Base-by-base conservation (phyloP, 257 asterid genomes). In the Mentha longifolia region DNA sequence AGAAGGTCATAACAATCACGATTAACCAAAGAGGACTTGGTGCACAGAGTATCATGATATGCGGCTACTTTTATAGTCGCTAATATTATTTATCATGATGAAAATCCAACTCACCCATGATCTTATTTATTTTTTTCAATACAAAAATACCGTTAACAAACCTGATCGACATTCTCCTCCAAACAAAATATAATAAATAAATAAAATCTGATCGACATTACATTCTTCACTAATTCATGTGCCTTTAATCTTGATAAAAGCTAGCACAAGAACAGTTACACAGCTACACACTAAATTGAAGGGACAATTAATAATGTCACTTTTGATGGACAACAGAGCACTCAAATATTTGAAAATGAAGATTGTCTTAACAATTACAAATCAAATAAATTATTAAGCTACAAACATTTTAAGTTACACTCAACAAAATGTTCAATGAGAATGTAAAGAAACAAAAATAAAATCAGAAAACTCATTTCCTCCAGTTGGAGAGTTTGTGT, bases 21-120 rank as follows among this genome's bases (percentile, higher is more conserved):
- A 62, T 47, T 69, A 16, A 9, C 67, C 55, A 68, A 73, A 49
- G 39, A 56, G 61, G 35, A 67, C 70, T 5, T 70, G 22, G 80
- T 75, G 80, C 80, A 28, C 25, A 20, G 39, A 20, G 54, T 61
- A 61, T 51, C 14, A 73, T 68, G 73, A 73, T 59, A 67, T 73
- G 41, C 58, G 69, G 65, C 77, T 60, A 63, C 76, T 69, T 68
- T 61, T 35, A 11, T 20, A 20, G 39, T 71, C 80, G 61, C 76
- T 60, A 54, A 39, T 22, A 22, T 22, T 35, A 28, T 57, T 51
- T 67, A 67, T 70, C 46, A 79, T 73, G 76, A 69, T 76, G 81
- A 79, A 73, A 72, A 20, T 69, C 81, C 84, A 73, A 68, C 79
- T 80, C 81, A 72, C 11, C 45, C 20, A 61, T 50, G 51, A 43